phyloP scores from a whole-genome alignment of 257 asterid species.

The Nicotiana tomentosiformis region DNA sequence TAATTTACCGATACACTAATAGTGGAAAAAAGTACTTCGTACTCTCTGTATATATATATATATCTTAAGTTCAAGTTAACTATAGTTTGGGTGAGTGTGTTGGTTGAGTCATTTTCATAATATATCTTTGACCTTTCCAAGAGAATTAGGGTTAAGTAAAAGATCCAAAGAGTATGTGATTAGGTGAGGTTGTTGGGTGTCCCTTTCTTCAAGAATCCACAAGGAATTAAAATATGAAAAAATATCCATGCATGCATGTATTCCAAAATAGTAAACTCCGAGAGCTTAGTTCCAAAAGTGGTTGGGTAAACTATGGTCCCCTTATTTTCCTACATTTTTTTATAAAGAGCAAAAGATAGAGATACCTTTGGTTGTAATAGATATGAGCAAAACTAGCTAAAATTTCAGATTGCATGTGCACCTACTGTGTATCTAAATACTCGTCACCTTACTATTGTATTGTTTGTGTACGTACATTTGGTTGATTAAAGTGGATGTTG shows the following conservation, averaged over 20 bases:
- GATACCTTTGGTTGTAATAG: slow-evolving; percentile 8
- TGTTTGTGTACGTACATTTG: neutral
- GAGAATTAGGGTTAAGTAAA: slow-evolving; percentile 13
- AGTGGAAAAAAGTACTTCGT: too few relatives aligned
- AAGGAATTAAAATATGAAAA: slow-evolving; percentile 7
- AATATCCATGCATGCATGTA: slow-evolving; percentile 8
- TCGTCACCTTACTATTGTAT: neutral
- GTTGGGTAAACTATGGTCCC: slow-evolving; percentile 23
- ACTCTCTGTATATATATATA: too few relatives aligned
- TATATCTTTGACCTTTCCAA: slow-evolving; percentile 1
- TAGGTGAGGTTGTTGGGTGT: slow-evolving; percentile 17
- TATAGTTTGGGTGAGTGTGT: neutral
- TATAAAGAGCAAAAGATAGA: neutral
- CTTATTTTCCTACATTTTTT: neutral
- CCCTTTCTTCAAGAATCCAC: slow-evolving; percentile 10
- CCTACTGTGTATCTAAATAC: neutral
- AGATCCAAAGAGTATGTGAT: slow-evolving; percentile 5
- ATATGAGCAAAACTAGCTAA: neutral
- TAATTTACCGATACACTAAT: too few relatives aligned
- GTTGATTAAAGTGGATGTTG: neutral
- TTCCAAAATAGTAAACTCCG: slow-evolving; percentile 23
- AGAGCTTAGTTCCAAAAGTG: slow-evolving; percentile 30
- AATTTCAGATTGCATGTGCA: slow-evolving; percentile 1
- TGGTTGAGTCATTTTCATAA: neutral
- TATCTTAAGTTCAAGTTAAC: too few relatives aligned